Evolutionary conservation across 768 basidiomycete genomes (phyloP).

Genomic region (Tylopilus cervinicoccineus): DNA sequence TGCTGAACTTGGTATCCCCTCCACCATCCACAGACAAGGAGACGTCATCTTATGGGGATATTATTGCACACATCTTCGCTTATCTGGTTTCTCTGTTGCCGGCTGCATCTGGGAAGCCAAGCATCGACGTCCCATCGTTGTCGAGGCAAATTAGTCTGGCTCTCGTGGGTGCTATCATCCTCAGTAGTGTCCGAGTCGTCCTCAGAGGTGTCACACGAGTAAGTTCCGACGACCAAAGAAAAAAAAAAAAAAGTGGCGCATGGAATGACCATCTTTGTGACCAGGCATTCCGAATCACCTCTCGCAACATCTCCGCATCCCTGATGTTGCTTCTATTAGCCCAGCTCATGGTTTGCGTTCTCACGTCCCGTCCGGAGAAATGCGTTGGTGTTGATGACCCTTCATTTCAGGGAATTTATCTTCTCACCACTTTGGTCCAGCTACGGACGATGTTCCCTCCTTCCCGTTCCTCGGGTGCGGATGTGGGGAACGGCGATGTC

Average conservation of each 20-base stretch:
- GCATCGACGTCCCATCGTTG: slow-evolving; percentile 37
- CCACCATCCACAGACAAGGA: slow-evolving; percentile 33
- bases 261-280: background rate
- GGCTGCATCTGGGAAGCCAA: slow-evolving; percentile 23
- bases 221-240: slow-evolving; percentile 11
- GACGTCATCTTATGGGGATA: slow-evolving; percentile 40
- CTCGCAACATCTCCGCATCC: slow-evolving; percentile 66
- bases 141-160: slow-evolving; percentile 58
- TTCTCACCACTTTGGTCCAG: slow-evolving; percentile 79
- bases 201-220: slow-evolving; percentile 64
- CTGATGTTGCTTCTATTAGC: slow-evolving; percentile 74
- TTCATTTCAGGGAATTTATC: slow-evolving; percentile 64
- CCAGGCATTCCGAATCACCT: slow-evolving; percentile 60
- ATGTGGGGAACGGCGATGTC: slow-evolving; percentile 11
- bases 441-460: slow-evolving; percentile 78
- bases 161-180: slow-evolving; percentile 73
- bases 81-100: slow-evolving; percentile 39
- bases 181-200: slow-evolving; percentile 68
- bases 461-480: slow-evolving; percentile 22
- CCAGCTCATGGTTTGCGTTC: slow-evolving; percentile 68
- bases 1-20: slow-evolving; percentile 32
- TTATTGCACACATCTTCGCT: slow-evolving; percentile 40
- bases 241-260: too few relatives aligned
- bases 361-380: slow-evolving; percentile 7
- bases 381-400: background rate